Percentiles rank a stretch among this genome's conserved stretches.
Conservation (phyloP, 768 basidiomycete species). For the Amanita rubescens region DNA sequence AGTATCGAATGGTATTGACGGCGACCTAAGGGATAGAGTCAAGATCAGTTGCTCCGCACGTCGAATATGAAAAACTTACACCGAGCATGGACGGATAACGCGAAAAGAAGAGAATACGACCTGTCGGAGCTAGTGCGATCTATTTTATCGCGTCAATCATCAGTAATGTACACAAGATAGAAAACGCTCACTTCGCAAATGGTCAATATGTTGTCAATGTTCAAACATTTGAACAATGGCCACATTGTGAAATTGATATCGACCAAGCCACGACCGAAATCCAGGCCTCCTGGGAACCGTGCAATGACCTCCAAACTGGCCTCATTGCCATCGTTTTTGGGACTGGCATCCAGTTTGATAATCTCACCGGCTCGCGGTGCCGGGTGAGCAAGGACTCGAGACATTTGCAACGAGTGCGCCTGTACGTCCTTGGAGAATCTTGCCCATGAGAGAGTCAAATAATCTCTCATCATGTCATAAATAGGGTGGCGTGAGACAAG, state of each 20-base stretch:
- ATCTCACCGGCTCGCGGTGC: conserved; percentile 84
- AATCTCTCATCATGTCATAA: conserved; percentile 93
- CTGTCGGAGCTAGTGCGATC: conserved; percentile 72
- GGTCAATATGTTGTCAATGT: conserved; percentile 89
- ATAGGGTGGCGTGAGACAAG: conserved; percentile 90
- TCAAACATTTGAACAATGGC: conserved; percentile 90
- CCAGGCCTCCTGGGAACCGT: conserved; percentile 87
- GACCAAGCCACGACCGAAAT: conserved; percentile 85
- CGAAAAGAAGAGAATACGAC: conserved; percentile 74
- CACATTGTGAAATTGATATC: conserved; percentile 97
- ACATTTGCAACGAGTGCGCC: conserved; percentile 85
- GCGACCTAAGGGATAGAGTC: conserved; percentile 48
- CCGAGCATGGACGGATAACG: conserved; percentile 90
- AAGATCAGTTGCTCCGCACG: conserved; percentile 2
- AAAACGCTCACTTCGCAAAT: conserved; percentile 65
- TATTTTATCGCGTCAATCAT: conserved; percentile 15
- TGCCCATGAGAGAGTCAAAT: conserved; percentile 92
- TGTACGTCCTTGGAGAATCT: conserved; percentile 92
- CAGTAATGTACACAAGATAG: not conserved
- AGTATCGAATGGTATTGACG: conserved; percentile 84
- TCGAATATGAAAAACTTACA: conserved; percentile 28
- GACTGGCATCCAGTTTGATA: conserved; percentile 79
- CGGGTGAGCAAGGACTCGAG: conserved; percentile 81
- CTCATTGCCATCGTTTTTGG: conserved; percentile 44
- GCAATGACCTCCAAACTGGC: conserved; percentile 75